phyloP scores from a whole-genome alignment of 2,329 filamentous ascomycete genomes.

The Trichophyton mentagrophytes region DNA sequence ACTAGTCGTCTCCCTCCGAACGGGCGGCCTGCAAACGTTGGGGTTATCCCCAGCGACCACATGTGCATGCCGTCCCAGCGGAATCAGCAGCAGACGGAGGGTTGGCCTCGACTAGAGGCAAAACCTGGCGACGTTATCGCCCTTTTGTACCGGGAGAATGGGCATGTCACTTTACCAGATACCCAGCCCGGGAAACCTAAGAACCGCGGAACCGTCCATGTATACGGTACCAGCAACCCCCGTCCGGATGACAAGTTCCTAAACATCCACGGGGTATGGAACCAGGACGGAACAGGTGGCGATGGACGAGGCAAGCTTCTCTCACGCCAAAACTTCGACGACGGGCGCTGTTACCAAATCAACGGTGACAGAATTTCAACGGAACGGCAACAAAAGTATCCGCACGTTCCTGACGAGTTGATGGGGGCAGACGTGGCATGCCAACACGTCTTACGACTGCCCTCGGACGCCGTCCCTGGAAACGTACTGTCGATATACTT shows the following conservation, averaged over 20 bases:
- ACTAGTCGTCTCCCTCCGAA: conserved; percentile 51
- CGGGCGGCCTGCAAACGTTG: conserved; percentile 36
- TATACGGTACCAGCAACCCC: conserved; percentile 58
- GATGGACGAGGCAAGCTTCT: conserved; percentile 65
- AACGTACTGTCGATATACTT: conserved; percentile 74
- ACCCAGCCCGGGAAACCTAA: conserved; percentile 47
- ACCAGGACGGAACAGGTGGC: conserved; percentile 62
- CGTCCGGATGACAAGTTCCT: conserved; percentile 46
- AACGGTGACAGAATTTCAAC: conserved; percentile 49
- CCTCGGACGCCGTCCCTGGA: conserved; percentile 48
- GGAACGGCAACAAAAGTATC: conserved; percentile 46
- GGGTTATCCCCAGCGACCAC: conserved; percentile 38
- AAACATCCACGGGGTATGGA: conserved; percentile 66
- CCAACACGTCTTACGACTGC: conserved; percentile 68
- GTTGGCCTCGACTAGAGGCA: conserved; percentile 51
- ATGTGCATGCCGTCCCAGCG: conserved; percentile 55
- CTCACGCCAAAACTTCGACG: conserved; percentile 70
- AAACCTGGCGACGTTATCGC: conserved; percentile 52
- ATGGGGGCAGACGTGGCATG: conserved; percentile 57
- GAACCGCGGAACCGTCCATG: conserved; percentile 58
- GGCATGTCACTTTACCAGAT: conserved; percentile 53
- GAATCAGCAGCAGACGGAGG: conserved; percentile 43
- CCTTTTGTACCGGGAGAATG: conserved; percentile 60
- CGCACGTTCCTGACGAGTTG: conserved; percentile 38
- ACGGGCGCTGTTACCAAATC: conserved; percentile 76